Evolutionary conservation across 2,329 filamentous ascomycete species (phyloP), one percentile per base, ranked within the genome.

Genomic region (Fusarium sp.): DNA sequence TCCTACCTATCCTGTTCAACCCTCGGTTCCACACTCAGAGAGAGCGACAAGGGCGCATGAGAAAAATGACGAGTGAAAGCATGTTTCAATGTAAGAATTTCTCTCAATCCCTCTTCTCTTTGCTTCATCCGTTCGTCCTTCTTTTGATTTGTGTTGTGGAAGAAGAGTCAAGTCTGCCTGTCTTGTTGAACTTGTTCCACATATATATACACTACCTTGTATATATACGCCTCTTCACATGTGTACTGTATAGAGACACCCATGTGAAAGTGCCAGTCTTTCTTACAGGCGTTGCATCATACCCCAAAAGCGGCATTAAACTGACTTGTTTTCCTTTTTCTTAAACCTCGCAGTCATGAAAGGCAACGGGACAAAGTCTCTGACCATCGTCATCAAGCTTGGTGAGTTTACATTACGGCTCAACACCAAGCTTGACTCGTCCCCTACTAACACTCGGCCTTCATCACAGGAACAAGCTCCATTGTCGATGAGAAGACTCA

Each of bases 401-500:
- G 94, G 94, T 96, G 88, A 82, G 88, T 58, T 45, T 24, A 50
- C 30, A 26, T 47, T 14, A 53, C 32, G 28, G 59, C 58, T 63
- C 35, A 62, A 63, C 56, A 61, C 58, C 65, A 64, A 55, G 53
- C 45, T 66, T 53, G 65, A 63, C 39, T 72, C 50, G 63, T 66
- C 50, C 32, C 59, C 57, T 36, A 69, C 75, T 79, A 72, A 80
- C 73, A 74, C 65, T 6, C 26, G 17, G 12, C 45, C 30, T 59
- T 64, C 67, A 69, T 77, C 77, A 98, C 77, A 99, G 96, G 96
- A 78, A 98, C 96, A 53, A 98, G 95, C 83, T 98, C 96, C n/a
- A 98, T 99, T 77, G 95, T 99, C 74, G 94, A 98, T 84, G 96
- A 99, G 82, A 93, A 92, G 81, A 97, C 94, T 28, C 96, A 98